Percentiles rank a stretch among this genome's conserved stretches.
phyloP scores from a whole-genome alignment of 192 early-diverging fungal species.

The Podochytrium sp. region DNA sequence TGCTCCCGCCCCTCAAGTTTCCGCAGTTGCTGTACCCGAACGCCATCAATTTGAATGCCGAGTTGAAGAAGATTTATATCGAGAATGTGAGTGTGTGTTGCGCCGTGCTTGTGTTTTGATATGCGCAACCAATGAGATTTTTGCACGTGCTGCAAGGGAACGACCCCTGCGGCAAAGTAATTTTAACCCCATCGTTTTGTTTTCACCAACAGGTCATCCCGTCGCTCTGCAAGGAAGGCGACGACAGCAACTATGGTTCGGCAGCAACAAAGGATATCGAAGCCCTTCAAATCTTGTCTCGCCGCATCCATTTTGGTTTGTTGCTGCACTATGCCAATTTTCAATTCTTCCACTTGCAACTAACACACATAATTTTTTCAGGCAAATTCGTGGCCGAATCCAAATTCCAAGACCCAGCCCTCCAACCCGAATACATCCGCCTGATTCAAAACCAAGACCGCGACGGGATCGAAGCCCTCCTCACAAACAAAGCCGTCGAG shows the following conservation, averaged over 20 bases:
- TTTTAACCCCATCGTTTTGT: too few species aligned
- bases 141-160: too few species aligned
- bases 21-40: conserved; percentile 74
- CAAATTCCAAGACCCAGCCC: conserved; percentile 84
- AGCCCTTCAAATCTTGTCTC: conserved; percentile 86
- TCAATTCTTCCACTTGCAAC: not conserved
- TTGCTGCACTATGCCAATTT: not conserved
- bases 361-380: conserved; percentile 22
- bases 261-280: conserved; percentile 94
- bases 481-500: conserved; percentile 91
- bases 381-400: conserved; percentile 97
- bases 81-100: conserved; percentile 60
- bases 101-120: too few species aligned
- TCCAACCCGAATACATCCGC: conserved; percentile 77
- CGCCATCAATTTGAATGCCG: conserved; percentile 84
- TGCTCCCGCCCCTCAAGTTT: conserved; percentile 83
- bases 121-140: too few species aligned
- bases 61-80: conserved; percentile 83
- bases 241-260: conserved; percentile 92
- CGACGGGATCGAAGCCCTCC: conserved; percentile 77
- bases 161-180: too few species aligned
- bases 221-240: conserved; percentile 68
- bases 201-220: conserved; percentile 48
- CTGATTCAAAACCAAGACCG: conserved; percentile 76
- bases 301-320: conserved; percentile 92